Evolutionary conservation across 78 protist species (phyloP).

Genomic region (Dictyostelium brefeldianum): DNA sequence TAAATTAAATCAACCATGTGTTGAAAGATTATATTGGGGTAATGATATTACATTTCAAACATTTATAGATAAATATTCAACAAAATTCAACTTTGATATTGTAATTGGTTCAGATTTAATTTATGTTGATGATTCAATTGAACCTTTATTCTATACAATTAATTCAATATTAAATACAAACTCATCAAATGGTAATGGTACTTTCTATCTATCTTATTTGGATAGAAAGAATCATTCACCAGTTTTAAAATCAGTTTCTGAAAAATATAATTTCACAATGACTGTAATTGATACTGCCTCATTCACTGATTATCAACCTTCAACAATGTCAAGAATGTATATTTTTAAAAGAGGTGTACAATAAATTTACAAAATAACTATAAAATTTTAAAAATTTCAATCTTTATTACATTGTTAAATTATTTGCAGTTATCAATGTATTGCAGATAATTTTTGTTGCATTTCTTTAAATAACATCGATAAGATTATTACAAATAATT

Average conservation of each 20-base stretch:
- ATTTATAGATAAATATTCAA: neutral
- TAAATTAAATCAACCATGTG: neutral
- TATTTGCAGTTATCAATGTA: too few relatives aligned
- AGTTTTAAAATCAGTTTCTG: slow-evolving; percentile 20
- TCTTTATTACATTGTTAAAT: too few relatives aligned
- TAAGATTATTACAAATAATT: too few relatives aligned
- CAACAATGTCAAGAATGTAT: slow-evolving; percentile 52
- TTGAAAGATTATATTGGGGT: slow-evolving; percentile 36
- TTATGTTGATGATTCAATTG: slow-evolving; percentile 35
- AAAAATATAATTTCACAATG: slow-evolving; percentile 45
- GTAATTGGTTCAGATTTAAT: slow-evolving; percentile 32
- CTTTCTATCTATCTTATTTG: slow-evolving; percentile 61
- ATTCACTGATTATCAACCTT: slow-evolving; percentile 1
- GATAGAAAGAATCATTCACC: slow-evolving; percentile 78
- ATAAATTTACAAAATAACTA: too few relatives aligned
- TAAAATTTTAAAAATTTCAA: too few relatives aligned
- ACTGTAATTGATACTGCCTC: neutral
- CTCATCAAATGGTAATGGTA: neutral
- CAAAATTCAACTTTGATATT: neutral
- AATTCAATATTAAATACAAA: slow-evolving; percentile 14
- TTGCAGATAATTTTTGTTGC: too few relatives aligned
- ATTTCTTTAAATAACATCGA: too few relatives aligned
- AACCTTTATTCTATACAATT: slow-evolving; percentile 61
- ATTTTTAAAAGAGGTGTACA: slow-evolving; percentile 22
- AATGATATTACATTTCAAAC: neutral